Percentiles rank a stretch among this genome's conserved stretches.
phyloP scores from a whole-genome alignment of 2,329 filamentous ascomycete species.

The Cordyceps farinosa region DNA sequence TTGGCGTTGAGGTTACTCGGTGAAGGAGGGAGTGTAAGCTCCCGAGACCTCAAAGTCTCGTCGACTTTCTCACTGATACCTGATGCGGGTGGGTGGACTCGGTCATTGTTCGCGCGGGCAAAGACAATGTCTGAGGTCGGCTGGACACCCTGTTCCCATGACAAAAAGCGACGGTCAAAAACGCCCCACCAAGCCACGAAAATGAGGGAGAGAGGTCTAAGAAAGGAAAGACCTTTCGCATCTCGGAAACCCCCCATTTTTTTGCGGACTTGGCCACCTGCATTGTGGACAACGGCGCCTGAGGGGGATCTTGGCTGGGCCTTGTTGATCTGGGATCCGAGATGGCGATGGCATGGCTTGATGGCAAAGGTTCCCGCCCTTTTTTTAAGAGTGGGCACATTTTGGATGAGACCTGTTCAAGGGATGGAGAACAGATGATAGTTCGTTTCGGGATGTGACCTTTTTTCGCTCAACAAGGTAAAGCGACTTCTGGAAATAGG shows the following conservation, averaged over 20 bases:
- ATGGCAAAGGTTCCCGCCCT: neutral
- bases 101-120: neutral
- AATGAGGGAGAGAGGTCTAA: neutral
- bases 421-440: slow-evolving; percentile 6
- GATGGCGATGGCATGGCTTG: neutral
- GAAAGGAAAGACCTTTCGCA: neutral
- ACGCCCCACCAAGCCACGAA: neutral
- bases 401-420: slow-evolving; percentile 11
- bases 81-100: neutral
- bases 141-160: neutral
- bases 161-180: neutral
- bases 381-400: neutral
- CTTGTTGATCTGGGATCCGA: neutral
- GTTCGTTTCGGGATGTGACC: slow-evolving; percentile 9
- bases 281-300: neutral
- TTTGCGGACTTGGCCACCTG: neutral
- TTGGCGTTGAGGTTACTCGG: neutral
- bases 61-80: neutral
- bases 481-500: slow-evolving; percentile 2
- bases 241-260: neutral
- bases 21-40: neutral
- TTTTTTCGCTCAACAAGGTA: neutral
- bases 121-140: slow-evolving; percentile 15
- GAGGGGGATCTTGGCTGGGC: neutral
- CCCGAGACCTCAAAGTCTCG: neutral